These are phyloP conservation scores for Colletotrichum cereale DNA, from an alignment of 2,329 filamentous ascomycete species.

Conservation along the genomic window DNA sequence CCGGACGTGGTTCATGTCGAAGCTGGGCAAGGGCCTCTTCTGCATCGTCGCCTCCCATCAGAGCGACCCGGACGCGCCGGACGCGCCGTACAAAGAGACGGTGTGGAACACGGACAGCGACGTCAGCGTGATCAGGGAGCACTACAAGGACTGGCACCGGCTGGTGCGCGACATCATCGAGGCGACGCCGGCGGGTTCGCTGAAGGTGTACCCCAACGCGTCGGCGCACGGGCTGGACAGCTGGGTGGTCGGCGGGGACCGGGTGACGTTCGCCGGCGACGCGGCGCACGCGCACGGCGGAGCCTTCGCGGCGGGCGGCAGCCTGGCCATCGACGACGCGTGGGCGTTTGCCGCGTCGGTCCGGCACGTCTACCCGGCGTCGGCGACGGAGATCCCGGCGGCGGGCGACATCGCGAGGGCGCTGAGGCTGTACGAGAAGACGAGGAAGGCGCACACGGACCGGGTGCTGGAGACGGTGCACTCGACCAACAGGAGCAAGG, in stretches of 20 bases:
- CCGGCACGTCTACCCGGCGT: constrained; percentile 49
- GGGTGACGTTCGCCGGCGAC: constrained; percentile 54
- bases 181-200: constrained; percentile 52
- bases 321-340: constrained; percentile 55
- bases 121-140: constrained; percentile 51
- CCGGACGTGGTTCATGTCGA: constrained; percentile 58
- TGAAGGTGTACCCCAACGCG: constrained; percentile 57
- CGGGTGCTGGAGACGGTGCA: constrained; percentile 52
- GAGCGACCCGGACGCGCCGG: constrained; percentile 49
- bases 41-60: constrained; percentile 58
- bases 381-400: constrained; percentile 11
- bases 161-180: constrained; percentile 55
- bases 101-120: constrained; percentile 56
- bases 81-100: constrained; percentile 47
- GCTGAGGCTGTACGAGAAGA: constrained; percentile 56
- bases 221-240: constrained; percentile 54
- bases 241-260: constrained; percentile 54
- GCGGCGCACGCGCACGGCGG: constrained; percentile 57
- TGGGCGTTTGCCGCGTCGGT: constrained; percentile 57
- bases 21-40: constrained; percentile 55
- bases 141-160: constrained; percentile 58
- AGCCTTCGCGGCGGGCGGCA: constrained; percentile 56
- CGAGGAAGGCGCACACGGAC: constrained; percentile 57
- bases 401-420: constrained; percentile 46
- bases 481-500: constrained; percentile 45